A percentile compares a stretch with the other conserved stretches of the same genome.
These are phyloP conservation scores for Zymoseptoria crescenta DNA, from an alignment of 2,329 filamentous ascomycete genomes.

Conservation along the genomic window DNA sequence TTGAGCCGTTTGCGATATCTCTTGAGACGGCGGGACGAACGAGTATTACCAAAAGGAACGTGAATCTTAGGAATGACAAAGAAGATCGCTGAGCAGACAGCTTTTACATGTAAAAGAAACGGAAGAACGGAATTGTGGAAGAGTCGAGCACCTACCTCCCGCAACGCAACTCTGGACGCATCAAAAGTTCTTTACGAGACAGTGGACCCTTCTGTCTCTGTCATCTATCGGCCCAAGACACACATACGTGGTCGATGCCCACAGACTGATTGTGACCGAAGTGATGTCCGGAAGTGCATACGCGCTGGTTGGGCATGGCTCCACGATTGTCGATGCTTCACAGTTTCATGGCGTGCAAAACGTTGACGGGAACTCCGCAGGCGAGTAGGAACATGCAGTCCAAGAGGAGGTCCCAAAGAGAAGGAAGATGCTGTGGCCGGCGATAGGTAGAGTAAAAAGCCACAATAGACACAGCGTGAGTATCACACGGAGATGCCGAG, in stretches of 20 bases:
- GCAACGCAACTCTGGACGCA: not conserved
- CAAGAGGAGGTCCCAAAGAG: not conserved
- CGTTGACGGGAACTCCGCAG: not conserved
- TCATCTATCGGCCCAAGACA: not conserved
- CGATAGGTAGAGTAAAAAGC: not conserved
- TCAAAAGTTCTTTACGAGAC: not conserved
- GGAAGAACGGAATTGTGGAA: not conserved
- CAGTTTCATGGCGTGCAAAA: not conserved
- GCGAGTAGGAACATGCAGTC: not conserved
- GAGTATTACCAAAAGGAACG: not conserved
- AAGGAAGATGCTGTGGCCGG: not conserved
- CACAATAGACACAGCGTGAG: not conserved
- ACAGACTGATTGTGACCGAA: not conserved
- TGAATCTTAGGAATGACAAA: not conserved
- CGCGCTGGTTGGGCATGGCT: not conserved
- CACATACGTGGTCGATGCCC: not conserved
- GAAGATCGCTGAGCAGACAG: not conserved
- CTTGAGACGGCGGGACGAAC: not conserved
- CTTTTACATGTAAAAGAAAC: not conserved
- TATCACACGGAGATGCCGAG: not conserved
- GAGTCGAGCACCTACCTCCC: not conserved
- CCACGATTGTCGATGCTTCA: not conserved
- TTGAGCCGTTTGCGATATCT: constrained; percentile 2
- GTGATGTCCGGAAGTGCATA: not conserved
- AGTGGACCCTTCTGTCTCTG: not conserved